Evolutionary conservation across 208 protist species (phyloP).

Genomic region (Acanthamoeba triangularis): DNA sequence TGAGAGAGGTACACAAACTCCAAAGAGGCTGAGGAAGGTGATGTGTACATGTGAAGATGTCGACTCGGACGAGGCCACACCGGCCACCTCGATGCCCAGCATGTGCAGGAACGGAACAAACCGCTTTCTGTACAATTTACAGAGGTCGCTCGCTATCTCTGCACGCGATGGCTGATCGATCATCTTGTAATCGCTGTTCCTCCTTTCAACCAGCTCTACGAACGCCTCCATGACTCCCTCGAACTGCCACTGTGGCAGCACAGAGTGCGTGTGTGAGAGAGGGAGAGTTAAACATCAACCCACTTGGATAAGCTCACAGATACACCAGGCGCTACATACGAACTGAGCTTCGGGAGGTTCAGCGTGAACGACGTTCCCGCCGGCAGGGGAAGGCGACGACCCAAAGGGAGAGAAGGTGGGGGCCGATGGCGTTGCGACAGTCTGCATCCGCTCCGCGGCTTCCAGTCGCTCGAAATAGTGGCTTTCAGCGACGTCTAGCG

Average conservation of each 20-base stretch:
- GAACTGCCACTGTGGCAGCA: not conserved
- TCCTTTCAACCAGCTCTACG: constrained; percentile 51
- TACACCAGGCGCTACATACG: not conserved
- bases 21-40: not conserved
- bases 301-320: too few species aligned
- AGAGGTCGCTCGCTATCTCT: constrained; percentile 41
- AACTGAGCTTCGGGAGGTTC: not conserved
- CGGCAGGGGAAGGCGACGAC: not conserved
- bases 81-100: constrained; percentile 53
- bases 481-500: constrained; percentile 3
- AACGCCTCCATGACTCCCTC: constrained; percentile 49
- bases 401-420: constrained; percentile 44
- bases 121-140: constrained; percentile 58
- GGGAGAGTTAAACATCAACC: too few species aligned
- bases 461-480: constrained; percentile 31
- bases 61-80: not conserved
- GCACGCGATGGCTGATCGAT: not conserved
- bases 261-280: not conserved
- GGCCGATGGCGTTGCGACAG: not conserved
- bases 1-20: not conserved
- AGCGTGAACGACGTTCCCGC: not conserved
- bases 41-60: not conserved
- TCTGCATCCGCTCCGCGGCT: not conserved
- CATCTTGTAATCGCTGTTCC: constrained; percentile 44
- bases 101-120: constrained; percentile 71